Base-by-base conservation (phyloP, 2,329 filamentous ascomycete genomes). In the Diaporthe ilicicola region DNA sequence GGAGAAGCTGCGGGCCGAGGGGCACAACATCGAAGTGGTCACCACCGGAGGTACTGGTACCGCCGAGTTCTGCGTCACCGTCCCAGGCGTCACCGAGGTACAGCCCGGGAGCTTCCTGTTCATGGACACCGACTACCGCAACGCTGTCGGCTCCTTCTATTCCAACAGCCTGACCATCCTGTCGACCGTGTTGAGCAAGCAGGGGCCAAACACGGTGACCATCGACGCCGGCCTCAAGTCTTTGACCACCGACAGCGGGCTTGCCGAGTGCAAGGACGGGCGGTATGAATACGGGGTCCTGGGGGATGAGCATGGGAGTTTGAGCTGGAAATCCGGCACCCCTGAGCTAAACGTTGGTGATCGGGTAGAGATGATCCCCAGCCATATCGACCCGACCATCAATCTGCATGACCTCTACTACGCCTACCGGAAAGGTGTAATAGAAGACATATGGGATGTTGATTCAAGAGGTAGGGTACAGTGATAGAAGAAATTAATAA, bases 81-180 rank as follows among this genome's bases (percentile, higher is more conserved):
- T 86, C 0, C 81, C 83, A 0, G 86, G 86, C 0, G 81, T 88
- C 0, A 88, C 86, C 1, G 86, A 88, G 74, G 78, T 88, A 1
- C 86, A 88, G 74, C 86, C 86, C 0, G 86, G 86, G 0, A 86
- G 84, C 0, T 88, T 88, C 71, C 82, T 88, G 69, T 88, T 88
- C 75, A 88, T 88, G 86, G 86, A 88, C 70, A 86, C 86, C 2
- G 86, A 88, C 74, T 88, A 88, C 73, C 82, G 85, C 3, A 85
- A 86, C 65, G 86, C 86, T 0, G 80, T 88, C 0, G 86, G 86
- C 1, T 77, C 79, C 0, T 82, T 82, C 68, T 88, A 85, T 74
- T 79, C 80, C 0, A 84, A 88, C 73, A 87, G 84, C 56, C 72
- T 88, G 32, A 85, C 84, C 0, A 81, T 87, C 8, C 73, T 87